phyloP scores from a whole-genome alignment of 2,329 filamentous ascomycete genomes.

The Clarireedia paspali region DNA sequence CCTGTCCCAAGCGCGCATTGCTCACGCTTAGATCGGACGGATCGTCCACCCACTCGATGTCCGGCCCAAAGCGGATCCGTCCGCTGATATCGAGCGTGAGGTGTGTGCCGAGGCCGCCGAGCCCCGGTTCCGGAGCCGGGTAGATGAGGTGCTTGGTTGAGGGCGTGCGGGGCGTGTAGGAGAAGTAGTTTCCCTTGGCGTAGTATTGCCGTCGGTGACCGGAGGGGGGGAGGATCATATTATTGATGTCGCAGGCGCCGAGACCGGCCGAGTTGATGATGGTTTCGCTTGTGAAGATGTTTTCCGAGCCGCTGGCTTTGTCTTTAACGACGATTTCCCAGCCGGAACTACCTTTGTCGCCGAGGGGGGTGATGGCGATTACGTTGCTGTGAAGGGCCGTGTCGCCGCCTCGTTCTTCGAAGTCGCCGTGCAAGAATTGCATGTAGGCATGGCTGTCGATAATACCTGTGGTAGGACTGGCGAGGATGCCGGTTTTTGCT shows the following conservation, averaged over 20 bases:
- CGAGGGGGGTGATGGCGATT: conserved; percentile 38
- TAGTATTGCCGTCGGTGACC: conserved; percentile 60
- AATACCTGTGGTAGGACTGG: conserved; percentile 81
- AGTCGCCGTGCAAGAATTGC: conserved; percentile 67
- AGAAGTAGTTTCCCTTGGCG: conserved; percentile 95
- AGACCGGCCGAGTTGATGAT: conserved; percentile 84
- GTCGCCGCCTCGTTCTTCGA: conserved; percentile 70
- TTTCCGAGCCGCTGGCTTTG: conserved; percentile 37
- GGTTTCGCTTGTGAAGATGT: conserved; percentile 62
- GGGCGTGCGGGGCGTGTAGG: conserved; percentile 61
- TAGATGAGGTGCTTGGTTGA: conserved; percentile 71
- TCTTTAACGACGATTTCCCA: conserved; percentile 60
- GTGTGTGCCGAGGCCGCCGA: conserved; percentile 84
- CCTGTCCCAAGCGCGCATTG: conserved; percentile 52
- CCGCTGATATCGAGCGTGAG: conserved; percentile 84
- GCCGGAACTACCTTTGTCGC: conserved; percentile 43
- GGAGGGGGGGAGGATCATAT: conserved; percentile 62
- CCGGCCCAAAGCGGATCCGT: conserved; percentile 82
- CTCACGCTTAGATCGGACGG: conserved; percentile 65
- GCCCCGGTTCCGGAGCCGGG: conserved; percentile 74
- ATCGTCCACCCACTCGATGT: conserved; percentile 83
- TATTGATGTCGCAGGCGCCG: conserved; percentile 66
- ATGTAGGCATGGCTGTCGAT: conserved; percentile 82
- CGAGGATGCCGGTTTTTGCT: conserved; percentile 67
- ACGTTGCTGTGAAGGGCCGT: conserved; percentile 64